These are phyloP conservation scores for Saccharomycopsis amapae DNA, from an alignment of 805 yeast species.

Conservation along the genomic window DNA sequence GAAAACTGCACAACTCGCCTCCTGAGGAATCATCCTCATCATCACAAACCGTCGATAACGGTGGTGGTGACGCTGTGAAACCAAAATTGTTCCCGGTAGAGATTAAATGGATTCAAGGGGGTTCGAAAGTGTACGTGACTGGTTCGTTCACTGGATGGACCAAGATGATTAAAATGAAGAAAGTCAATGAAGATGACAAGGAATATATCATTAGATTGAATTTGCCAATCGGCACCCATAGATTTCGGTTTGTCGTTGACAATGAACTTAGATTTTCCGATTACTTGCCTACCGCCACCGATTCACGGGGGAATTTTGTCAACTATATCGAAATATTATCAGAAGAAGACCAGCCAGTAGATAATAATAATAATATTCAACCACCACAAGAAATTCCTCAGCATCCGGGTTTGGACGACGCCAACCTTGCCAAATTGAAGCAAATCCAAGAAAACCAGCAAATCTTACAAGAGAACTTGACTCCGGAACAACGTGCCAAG, in stretches of 20 bases:
- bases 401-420: not conserved
- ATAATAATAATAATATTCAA: not conserved
- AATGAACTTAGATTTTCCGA: conserved; percentile 87
- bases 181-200: conserved; percentile 42
- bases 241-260: conserved; percentile 90
- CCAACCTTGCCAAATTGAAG: conserved; percentile 16
- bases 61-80: conserved; percentile 8
- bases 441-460: conserved; percentile 11
- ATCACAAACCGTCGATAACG: conserved; percentile 14
- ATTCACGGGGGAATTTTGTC: conserved; percentile 92
- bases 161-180: conserved; percentile 84
- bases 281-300: conserved; percentile 91
- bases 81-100: conserved; percentile 41
- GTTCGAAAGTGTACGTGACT: conserved; percentile 87
- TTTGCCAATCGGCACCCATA: conserved; percentile 84
- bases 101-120: conserved; percentile 94
- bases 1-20: conserved; percentile 24
- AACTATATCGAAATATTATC: conserved; percentile 70
- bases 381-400: not conserved
- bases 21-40: conserved; percentile 13
- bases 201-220: conserved; percentile 64
- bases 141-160: conserved; percentile 99
- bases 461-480: conserved; percentile 8
- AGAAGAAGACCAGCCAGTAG: conserved; percentile 16
- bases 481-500: conserved; percentile 10